Evolutionary conservation across 2,329 filamentous ascomycete species (phyloP), one percentile per base, ranked within the genome.

Genomic region (Sclerotiophoma versabilis): DNA sequence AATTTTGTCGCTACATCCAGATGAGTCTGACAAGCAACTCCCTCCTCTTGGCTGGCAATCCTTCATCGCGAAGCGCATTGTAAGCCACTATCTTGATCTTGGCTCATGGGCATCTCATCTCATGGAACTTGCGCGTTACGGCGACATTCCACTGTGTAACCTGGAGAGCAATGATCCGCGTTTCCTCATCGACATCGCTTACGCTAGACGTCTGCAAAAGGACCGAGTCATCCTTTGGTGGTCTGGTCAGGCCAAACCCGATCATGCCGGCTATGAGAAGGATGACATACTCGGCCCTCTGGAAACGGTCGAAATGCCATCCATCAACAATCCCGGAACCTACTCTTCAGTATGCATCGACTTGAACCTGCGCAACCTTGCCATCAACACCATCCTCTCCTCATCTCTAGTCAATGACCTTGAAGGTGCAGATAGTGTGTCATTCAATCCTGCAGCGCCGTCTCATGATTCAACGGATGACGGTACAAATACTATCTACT

Each of bases 271-370:
- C 0, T 92, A 97, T 72, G 95, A 99, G 73, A 90, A 89, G 58
- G 96, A 99, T 67, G 92, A 98, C 73, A 85, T 97, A 19, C 78
- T 90, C 0, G 90, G 90, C 0, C 85, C 90, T 2, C 82, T 98
- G 23, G 93, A 99, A 62, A 89, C 84, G 10, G 90, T 96, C 12
- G 87, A 91, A 54, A 96, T 98, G 92, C 93, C 95, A 0, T 89
- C 89, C 12, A 86, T 96, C 72, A 99, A 99, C 72, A 93, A 92
- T 44, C 90, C 93, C 0, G 93, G 93, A 33, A 96, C 93, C 0
- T 99, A 96, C 73, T 90, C 93, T 1, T 96, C 93, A 0, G 95
- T 99, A 2, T 99, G 95, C 71, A 95, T 99, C 58, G 95, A 99
- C 65, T 78, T 99, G 12, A 92, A 96, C 58, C 86, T 99, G 42